Base-by-base conservation (phyloP, 257 asterid species). In the Marsdenia floribunda region DNA sequence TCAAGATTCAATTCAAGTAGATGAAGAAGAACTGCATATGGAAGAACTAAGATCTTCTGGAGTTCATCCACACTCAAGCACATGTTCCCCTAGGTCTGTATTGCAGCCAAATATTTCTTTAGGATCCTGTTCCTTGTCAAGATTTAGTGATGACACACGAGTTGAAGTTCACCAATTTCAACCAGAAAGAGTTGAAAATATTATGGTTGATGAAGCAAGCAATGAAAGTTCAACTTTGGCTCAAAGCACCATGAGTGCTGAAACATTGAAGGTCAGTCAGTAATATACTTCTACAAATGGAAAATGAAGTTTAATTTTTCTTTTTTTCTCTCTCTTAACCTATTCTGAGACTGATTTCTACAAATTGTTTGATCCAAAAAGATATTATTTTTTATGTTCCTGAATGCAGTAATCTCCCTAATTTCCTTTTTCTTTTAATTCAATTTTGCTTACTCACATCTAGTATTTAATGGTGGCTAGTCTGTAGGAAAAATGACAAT, bases 41-140 rank as follows among this genome's bases (percentile, higher is more conserved):
- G 21, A 50, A 3, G 85, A 77, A 10, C 58, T 47, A 29, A 75
- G 67, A 14, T 11, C 26, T 61, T 69, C 61, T 66, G 78, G 21
- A 58, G 66, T 58, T 63, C 50, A 61, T 35, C 73, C 47, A 22
- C 75, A 58, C 54, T 82, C 82, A 38, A 59, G 68, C 19, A 14
- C 87, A 59, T 78, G 80, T 29, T 53, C 91, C 29, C 96, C 96
- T 14, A 85, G 79, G 63, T 88, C 96, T 4, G 90, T 87, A 57
- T 76, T 89, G 35, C 90, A 81, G 50, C 85, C 86, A 14, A 79
- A 82, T 26, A 76, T 86, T 14, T 90, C 89, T 18, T 50, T 81
- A 65, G 83, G 82, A 76, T 83, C 76, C 6, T 53, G 77, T 42
- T 74, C 82, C 46, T n/a, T 72, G 18, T 77, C 89, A n/a, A 78